Evolutionary conservation across 495 filamentous ascomycete genomes (phyloP), one percentile per base, ranked within the genome.

Genomic region (Rostrohypoxylon terebratum): DNA sequence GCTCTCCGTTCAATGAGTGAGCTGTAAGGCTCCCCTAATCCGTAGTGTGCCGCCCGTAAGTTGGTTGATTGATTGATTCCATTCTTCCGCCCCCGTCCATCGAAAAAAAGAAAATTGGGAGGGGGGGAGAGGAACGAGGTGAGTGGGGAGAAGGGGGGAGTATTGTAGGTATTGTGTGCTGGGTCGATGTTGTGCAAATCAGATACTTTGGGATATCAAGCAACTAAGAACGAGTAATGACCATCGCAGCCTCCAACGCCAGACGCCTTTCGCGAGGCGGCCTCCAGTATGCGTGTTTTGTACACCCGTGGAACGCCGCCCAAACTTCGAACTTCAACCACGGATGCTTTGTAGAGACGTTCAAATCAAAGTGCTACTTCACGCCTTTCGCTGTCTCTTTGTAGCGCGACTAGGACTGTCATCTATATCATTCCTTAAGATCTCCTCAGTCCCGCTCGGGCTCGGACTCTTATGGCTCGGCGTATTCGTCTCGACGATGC

Each of bases 391-490:
- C 48, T 82, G 75, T 20, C 83, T 72, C 75, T 85, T 85, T 1
- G 74, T 18, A 47, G 76, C 80, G 45, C 81, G 75, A 60, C 76
- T 76, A 0, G 83, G 81, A 44, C 81, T 85, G 11, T 78, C 75
- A 16, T 73, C 75, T 13, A 74, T 11, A 33, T 82, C 82, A 21
- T 80, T 69, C 55, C 81, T 70, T 0, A 72, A 21, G 38, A 84
- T 82, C 74, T 85, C 84, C 72, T 86, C 84, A 1, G 83, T 84
- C 1, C 73, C 81, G n/a, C 80, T 78, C 23, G 82, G 78, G 57
- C 83, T 85, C 0, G 83, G 82, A 2, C 79, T 82, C 58, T 81
- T 79, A 54, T 76, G 71, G 11, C 74, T 69, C 6, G 73, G 65
- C 18, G 75, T 77, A 16, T 77, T 77, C 21, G 76, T 76, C 59